These are phyloP conservation scores for Ceratobasidium sp. DNA, from an alignment of 1,284 basidiomycete species.

Conservation along the genomic window DNA sequence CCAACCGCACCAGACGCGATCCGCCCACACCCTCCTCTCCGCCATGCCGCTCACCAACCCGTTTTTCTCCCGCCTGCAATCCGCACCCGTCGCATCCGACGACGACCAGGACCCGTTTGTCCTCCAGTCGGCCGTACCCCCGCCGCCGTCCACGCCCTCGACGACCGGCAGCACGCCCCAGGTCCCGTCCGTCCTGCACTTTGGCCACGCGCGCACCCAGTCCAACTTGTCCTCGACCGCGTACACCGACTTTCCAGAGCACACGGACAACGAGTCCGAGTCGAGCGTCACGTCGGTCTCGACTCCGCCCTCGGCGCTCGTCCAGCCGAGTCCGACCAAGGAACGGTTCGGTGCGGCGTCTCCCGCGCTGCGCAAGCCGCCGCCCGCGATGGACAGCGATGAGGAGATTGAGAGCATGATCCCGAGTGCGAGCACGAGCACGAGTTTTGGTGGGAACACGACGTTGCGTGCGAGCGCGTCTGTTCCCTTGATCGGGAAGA, in stretches of 20 bases:
- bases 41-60: conserved; percentile 12
- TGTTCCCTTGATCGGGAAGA: background rate
- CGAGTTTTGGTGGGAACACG: conserved; percentile 7
- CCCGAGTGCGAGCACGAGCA: conserved; percentile 10
- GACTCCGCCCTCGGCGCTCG: conserved; percentile 38
- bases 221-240: conserved; percentile 35
- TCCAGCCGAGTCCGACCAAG: conserved; percentile 27
- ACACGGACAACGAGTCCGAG: conserved; percentile 43
- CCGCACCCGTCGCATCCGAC: conserved; percentile 5
- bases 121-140: background rate
- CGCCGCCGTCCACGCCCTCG: conserved; percentile 3
- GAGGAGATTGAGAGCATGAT: conserved; percentile 31
- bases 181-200: background rate
- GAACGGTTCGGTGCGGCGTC: conserved; percentile 9
- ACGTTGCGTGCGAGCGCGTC: conserved; percentile 23
- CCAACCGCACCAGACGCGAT: too few species aligned
- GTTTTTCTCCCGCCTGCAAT: conserved; percentile 35
- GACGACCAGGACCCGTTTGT: conserved; percentile 25
- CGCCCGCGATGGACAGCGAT: conserved; percentile 28
- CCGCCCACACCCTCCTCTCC: background rate
- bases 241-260: conserved; percentile 38
- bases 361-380: background rate
- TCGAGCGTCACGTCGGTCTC: conserved; percentile 40
- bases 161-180: background rate
- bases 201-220: conserved; percentile 36